These are phyloP conservation scores for Areca catechu DNA, from an alignment of 176 grass and related monocot genomes.

Conservation along the genomic window DNA sequence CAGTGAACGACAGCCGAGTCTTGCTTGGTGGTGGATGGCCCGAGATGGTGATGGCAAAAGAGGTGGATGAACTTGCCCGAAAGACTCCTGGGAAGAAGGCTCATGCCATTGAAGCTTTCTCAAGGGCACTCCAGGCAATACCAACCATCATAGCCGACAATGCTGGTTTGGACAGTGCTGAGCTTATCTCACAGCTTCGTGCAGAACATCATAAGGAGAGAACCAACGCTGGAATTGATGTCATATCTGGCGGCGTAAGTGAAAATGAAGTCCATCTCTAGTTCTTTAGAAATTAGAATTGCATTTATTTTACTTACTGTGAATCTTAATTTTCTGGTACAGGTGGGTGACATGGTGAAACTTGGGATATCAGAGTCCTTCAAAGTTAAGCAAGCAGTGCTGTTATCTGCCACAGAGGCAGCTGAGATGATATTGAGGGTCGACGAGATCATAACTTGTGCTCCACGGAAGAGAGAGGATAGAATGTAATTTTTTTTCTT, in stretches of 20 bases:
- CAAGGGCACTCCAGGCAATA: constrained; percentile 72
- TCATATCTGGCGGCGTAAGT: constrained; percentile 68
- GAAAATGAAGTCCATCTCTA: no score
- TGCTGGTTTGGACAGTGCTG: constrained; percentile 78
- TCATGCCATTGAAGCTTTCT: constrained; percentile 83
- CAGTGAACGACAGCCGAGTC: constrained; percentile 78
- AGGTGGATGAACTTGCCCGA: constrained; percentile 72
- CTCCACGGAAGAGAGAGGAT: constrained; percentile 39
- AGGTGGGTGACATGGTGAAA: constrained; percentile 46
- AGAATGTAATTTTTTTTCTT: constrained; percentile 34
- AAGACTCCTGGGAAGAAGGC: constrained; percentile 91
- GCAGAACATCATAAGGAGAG: constrained; percentile 91
- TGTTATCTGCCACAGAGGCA: constrained; percentile 46
- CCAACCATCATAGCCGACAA: constrained; percentile 84
- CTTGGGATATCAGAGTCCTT: constrained; percentile 48
- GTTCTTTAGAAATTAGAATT: no score
- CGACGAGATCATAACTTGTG: constrained; percentile 48
- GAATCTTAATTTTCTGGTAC: background rate
- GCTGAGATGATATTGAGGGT: constrained; percentile 49
- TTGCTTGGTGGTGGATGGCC: constrained; percentile 91
- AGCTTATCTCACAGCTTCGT: constrained; percentile 90
- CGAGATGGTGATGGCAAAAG: constrained; percentile 91
- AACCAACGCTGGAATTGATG: constrained; percentile 59
- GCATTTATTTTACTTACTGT: background rate
- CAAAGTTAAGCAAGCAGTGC: constrained; percentile 51